Evolutionary conservation across 192 early-diverging fungal species (phyloP).

Genomic region (Hyaloraphidium curvatum): DNA sequence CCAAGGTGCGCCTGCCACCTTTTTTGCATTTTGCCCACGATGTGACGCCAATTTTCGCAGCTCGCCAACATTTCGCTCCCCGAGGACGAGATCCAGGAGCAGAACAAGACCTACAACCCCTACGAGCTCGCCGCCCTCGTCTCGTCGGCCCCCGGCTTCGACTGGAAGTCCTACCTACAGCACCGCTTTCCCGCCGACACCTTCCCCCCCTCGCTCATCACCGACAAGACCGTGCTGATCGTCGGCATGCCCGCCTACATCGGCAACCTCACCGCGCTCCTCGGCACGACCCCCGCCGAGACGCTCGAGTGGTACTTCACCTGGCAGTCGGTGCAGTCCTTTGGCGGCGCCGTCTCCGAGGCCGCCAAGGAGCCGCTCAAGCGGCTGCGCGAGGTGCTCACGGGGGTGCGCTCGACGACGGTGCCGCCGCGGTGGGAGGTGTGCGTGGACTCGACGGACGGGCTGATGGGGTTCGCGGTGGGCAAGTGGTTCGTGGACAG

Average conservation of each 20-base stretch:
- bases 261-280: slow-evolving; percentile 15
- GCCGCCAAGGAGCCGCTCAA: slow-evolving; percentile 17
- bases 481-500: not conserved
- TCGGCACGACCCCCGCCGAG: slow-evolving; percentile 14
- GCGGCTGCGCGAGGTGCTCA: slow-evolving; percentile 14
- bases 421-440: slow-evolving; percentile 18
- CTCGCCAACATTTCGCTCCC: slow-evolving; percentile 26
- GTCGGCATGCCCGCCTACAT: slow-evolving; percentile 25
- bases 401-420: slow-evolving; percentile 16
- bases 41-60: too few species aligned
- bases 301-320: slow-evolving; percentile 28
- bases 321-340: slow-evolving; percentile 22
- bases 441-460: slow-evolving; percentile 8
- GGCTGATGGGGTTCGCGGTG: slow-evolving; percentile 4
- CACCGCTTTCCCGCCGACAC: slow-evolving; percentile 9
- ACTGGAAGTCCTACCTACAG: slow-evolving; percentile 13
- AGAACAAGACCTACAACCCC: slow-evolving; percentile 29
- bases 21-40: too few species aligned
- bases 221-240: slow-evolving; percentile 18
- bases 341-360: slow-evolving; percentile 17
- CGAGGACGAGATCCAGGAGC: slow-evolving; percentile 18
- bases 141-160: slow-evolving; percentile 15
- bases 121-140: slow-evolving; percentile 12
- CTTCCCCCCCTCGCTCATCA: not conserved
- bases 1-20: too few species aligned